Evolutionary conservation across 495 filamentous ascomycete species (phyloP), one percentile per base, ranked within the genome.

Genomic region (Thermochaetoides thermophila): DNA sequence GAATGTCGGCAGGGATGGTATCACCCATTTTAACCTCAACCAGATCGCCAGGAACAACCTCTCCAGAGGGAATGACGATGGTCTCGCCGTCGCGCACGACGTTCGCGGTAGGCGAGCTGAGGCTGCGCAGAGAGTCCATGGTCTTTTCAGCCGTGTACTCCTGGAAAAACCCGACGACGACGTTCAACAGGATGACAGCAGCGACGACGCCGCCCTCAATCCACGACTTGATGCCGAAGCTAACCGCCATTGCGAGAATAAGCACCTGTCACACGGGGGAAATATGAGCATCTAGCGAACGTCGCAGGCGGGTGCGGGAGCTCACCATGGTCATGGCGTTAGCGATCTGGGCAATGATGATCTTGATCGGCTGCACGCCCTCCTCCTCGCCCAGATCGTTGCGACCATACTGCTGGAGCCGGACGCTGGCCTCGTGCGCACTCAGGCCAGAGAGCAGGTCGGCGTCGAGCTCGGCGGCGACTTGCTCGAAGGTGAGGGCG

Each of bases 81-180:
- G 71, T 62, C 25, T 68, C 64, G 3, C 80, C 78, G 50, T 78
- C 69, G 26, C 84, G 76, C 8, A 91, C 57, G 4, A 79, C 82
- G 30, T 61, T 70, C 29, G 84, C 85, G 32, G 77, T 75, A 17
- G 84, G 84, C 1, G 84, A 81, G 5, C 76, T 81, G 7, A 91
- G 64, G 24, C 73, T 72, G 28, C 80, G 63, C 13, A 92, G 63
- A 12, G 78, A 78, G 34, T 87, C 73, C 67, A 91, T 86, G 30
- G 77, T 85, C 60, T 86, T 81, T 44, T 86, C 82, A n/a, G 84
- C 84, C 25, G 72, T 69, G 52, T 81, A 91, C 46, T 92, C 84
- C 52, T 91, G 83, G 36, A 73, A 71, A 59, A 89, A 91, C 22
- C 74, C 74, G 42, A 76, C 71, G 25, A 74, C 54, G 25, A 87